Conservation (phyloP, 2,329 filamentous ascomycete genomes). For the Alternaria triticina region DNA sequence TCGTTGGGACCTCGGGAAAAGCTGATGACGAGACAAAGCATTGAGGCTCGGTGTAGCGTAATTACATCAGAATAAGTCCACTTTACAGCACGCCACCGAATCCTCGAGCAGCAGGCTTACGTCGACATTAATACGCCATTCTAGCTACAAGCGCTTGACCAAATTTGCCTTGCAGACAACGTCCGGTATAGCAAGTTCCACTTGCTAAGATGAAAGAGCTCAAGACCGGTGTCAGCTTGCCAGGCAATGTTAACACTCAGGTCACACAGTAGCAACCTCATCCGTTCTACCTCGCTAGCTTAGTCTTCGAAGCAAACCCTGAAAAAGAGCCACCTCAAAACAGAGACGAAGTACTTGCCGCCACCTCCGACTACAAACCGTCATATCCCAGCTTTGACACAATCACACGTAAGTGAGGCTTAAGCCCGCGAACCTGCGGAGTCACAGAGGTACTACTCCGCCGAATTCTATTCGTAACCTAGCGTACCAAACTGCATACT, state of each 20-base stretch:
- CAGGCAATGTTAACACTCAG: slow-evolving; percentile 65
- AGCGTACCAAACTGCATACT: slow-evolving; percentile 65
- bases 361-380: slow-evolving; percentile 64
- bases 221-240: slow-evolving; percentile 57
- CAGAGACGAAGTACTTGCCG: slow-evolving; percentile 61
- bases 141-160: slow-evolving; percentile 55
- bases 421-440: slow-evolving; percentile 57
- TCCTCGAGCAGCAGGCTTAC: slow-evolving; percentile 60
- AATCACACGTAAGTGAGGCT: slow-evolving; percentile 58
- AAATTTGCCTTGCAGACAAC: slow-evolving; percentile 57
- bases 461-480: slow-evolving; percentile 63
- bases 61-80: no score
- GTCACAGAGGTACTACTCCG: slow-evolving; percentile 64
- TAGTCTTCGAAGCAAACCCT: slow-evolving; percentile 57
- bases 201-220: slow-evolving; percentile 62
- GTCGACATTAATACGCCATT: slow-evolving; percentile 60
- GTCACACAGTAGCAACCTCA: slow-evolving; percentile 68
- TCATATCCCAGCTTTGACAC: slow-evolving; percentile 61
- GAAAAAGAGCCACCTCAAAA: slow-evolving; percentile 51
- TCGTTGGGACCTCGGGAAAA: no score
- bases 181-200: slow-evolving; percentile 59
- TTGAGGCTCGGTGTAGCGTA: no score
- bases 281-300: slow-evolving; percentile 64
- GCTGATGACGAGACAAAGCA: no score
- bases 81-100: slow-evolving; percentile 32